phyloP scores from a whole-genome alignment of 108 stramenopile genomes.

The Cyclotella cryptica region DNA sequence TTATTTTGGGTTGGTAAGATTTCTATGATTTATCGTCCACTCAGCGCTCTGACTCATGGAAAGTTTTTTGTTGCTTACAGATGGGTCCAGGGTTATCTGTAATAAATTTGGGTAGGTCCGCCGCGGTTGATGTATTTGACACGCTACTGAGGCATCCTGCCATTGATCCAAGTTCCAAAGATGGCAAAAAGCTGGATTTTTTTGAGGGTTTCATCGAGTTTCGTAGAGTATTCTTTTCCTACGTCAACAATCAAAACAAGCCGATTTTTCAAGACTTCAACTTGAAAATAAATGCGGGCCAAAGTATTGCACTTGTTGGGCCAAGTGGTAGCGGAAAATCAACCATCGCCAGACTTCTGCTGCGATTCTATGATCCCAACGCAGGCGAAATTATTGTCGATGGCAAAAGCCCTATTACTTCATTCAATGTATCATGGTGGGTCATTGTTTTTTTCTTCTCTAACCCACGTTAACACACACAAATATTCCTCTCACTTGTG shows the following conservation, averaged over 20 bases:
- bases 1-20: constrained; percentile 16
- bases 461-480: neutral
- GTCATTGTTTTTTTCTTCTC: neutral
- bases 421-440: constrained; percentile 63
- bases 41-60: neutral
- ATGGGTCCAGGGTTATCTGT: constrained; percentile 54
- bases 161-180: constrained; percentile 48
- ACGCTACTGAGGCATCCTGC: constrained; percentile 45
- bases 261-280: constrained; percentile 44
- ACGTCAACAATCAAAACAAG: constrained; percentile 24
- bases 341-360: constrained; percentile 73
- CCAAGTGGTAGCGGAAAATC: constrained; percentile 75
- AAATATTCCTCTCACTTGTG: neutral
- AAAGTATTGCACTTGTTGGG: constrained; percentile 68
- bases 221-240: constrained; percentile 32
- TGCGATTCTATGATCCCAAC: constrained; percentile 80
- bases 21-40: neutral
- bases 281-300: constrained; percentile 50
- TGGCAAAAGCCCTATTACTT: constrained; percentile 59
- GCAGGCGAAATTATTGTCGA: constrained; percentile 60
- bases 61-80: neutral
- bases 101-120: constrained; percentile 52
- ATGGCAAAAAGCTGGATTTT: constrained; percentile 19
- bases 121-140: constrained; percentile 57
- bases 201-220: constrained; percentile 41